These are phyloP conservation scores for Acacia confusa DNA, from an alignment of 306 rosid species.

Conservation along the genomic window DNA sequence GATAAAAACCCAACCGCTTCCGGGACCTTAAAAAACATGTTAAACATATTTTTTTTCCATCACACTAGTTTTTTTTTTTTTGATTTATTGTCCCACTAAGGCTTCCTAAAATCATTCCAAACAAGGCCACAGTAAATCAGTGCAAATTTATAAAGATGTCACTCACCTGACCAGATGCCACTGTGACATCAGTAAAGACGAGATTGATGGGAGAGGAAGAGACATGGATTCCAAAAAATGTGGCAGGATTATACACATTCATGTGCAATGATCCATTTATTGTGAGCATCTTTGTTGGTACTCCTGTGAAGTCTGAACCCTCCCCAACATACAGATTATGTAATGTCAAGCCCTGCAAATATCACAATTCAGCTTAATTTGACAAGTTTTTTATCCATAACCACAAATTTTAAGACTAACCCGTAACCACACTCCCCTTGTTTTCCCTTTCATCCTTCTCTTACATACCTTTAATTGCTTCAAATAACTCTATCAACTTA, in stretches of 20 bases:
- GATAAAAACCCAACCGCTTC: too few species aligned
- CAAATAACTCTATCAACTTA: background rate
- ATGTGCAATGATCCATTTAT: slow-evolving; percentile 71
- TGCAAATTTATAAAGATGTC: background rate
- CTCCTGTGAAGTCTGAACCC: slow-evolving; percentile 89
- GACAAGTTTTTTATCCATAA: background rate
- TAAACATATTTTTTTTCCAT: too few species aligned
- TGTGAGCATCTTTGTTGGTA: slow-evolving; percentile 76
- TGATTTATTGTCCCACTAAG: too few species aligned
- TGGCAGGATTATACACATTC: slow-evolving; percentile 80
- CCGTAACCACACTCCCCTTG: background rate
- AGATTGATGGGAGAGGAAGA: slow-evolving; percentile 76
- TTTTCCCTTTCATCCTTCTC: background rate
- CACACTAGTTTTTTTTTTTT: too few species aligned
- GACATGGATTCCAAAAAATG: slow-evolving; percentile 88
- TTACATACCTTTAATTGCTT: background rate
- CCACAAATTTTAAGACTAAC: background rate
- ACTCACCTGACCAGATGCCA: slow-evolving; percentile 81
- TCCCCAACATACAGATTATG: slow-evolving; percentile 72
- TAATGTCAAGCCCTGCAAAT: slow-evolving; percentile 75
- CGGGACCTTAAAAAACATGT: too few species aligned
- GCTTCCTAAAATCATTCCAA: background rate
- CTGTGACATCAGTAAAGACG: slow-evolving; percentile 66
- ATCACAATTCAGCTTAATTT: slow-evolving; percentile 5
- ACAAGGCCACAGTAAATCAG: background rate